Base-by-base conservation (phyloP, 208 protist species). In the Entamoeba invadens region DNA sequence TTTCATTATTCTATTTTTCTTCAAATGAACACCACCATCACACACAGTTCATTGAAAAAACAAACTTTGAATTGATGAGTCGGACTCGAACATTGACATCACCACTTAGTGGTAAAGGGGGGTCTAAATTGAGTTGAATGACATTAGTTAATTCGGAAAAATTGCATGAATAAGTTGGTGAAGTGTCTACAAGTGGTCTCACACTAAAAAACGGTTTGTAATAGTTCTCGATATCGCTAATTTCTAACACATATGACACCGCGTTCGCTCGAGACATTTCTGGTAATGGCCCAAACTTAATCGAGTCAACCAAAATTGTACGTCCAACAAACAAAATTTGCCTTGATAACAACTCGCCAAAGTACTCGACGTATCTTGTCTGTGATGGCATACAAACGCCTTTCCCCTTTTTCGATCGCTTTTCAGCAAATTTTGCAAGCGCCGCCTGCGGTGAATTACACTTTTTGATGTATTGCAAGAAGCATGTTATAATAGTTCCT, bases 371-470 rank as follows among this genome's bases (percentile, higher is more conserved):
- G 35, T 92, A 94, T 45, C 94, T 38, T 0, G 16, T 25, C 45
- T 94, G 94, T 45, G 44, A 42, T 4, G 94, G 94, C 8, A 68
- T 92, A 3, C 45, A 44, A 16, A 94, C 87, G 12, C 94, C 94
- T 44, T 92, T 92, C 4, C 5, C 16, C 14, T 93, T 72, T 16
- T 4, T 31, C 12, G 21, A 72, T 8, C 93, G 47, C 3, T 38
- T 91, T 8, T 12, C 12, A 45, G 46, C 47, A 92, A 92, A 94
- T 6, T 35, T 21, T 14, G 21, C 25, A 6, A 94, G 46, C 12
- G 93, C 47, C n/a, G 91, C 57, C 25, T 46, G 35, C n/a, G 93
- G 51, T 18, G 45, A 44, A 31, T 3, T 12, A 72, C 25, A 91
- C 45, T 42, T 35, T 35, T 45, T 46, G 21, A 35, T 12, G 1